Evolutionary conservation across 1,139 yeast species (phyloP), one percentile per base, ranked within the genome.

Genomic region (Suhomyces maxii): DNA sequence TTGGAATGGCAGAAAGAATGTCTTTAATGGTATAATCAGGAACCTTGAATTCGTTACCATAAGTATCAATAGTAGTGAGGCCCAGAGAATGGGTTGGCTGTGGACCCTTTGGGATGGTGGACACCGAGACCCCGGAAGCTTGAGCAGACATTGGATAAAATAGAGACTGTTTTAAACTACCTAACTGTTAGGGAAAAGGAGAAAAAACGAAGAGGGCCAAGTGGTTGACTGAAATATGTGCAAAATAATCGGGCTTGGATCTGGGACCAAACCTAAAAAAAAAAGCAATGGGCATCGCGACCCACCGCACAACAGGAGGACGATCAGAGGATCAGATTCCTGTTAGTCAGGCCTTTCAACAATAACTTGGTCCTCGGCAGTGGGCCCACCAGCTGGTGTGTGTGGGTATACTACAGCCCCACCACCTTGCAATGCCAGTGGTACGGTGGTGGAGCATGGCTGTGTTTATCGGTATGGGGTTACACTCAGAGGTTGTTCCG

Each of bases 1-100:
- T 64, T 42, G 89, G 89, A 58, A 83, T 83, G 39, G 82, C 83
- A 36, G 70, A 64, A 45, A 83, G 68, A 44, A 83, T 77, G 44
- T 82, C 84, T 69, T 81, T 82, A 59, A 83, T 82, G 48, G 84
- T 64, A 64, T 66, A 82, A 59, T 82, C 85, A 8, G 88, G 87
- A 8, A 77, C 87, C 44, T 76, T 73, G 64, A 82, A 83, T 36
- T 71, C 76, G 44, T 80, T 73, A 39, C 87, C 87, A 50, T 67
- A 60, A 30, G 84, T 77, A 56, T 80, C 85, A 37, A 75, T 65
- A 23, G 82, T 79, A 46, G 65, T 61, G 49, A 70, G 63, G 42
- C 59, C 60, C 32, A 61, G 50, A 10, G 63, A 49, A 33, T 60
- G 57, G n/a, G 59, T 55, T n/a, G 44, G 12, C 14, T 26, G 35